Evolutionary conservation across 2,329 filamentous ascomycete genomes (phyloP).

Genomic region (Hymenoscyphus occultus): DNA sequence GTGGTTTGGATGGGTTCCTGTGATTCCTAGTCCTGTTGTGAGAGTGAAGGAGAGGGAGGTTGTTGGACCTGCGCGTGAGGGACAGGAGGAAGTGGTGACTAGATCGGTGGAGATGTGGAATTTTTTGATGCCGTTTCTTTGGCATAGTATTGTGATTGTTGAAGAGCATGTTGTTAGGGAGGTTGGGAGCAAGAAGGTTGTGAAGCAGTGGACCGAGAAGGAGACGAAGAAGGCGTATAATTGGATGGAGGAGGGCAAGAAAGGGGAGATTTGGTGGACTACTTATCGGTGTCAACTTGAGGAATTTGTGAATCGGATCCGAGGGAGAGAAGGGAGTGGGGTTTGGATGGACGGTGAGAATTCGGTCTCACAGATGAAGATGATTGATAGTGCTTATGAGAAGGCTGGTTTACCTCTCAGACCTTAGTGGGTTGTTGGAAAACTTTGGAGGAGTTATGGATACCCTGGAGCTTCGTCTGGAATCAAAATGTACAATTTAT

Average conservation of each 20-base stretch:
- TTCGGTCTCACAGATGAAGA: conserved; percentile 44
- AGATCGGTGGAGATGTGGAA: conserved; percentile 26
- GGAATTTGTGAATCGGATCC: conserved; percentile 47
- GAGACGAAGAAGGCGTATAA: conserved; percentile 25
- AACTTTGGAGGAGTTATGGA: background rate
- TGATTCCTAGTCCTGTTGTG: conserved; percentile 26
- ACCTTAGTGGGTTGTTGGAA: conserved; percentile 9
- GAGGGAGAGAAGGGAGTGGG: conserved; percentile 38
- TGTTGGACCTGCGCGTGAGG: conserved; percentile 45
- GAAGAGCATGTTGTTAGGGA: conserved; percentile 22
- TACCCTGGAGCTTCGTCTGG: background rate
- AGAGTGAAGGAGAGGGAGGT: conserved; percentile 46
- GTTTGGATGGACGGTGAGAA: conserved; percentile 44
- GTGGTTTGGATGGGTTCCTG: conserved; percentile 27
- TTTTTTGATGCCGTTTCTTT: conserved; percentile 20
- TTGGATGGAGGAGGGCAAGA: conserved; percentile 17
- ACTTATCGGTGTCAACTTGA: conserved; percentile 48
- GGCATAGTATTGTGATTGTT: conserved; percentile 27
- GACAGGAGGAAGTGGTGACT: conserved; percentile 21
- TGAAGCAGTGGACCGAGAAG: conserved; percentile 25
- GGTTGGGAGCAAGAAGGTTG: conserved; percentile 13
- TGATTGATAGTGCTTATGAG: conserved; percentile 47
- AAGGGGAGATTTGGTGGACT: conserved; percentile 41
- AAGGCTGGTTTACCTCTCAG: conserved; percentile 39
- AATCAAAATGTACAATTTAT: no score